A percentile compares a stretch with the other conserved stretches of the same genome.
These are phyloP conservation scores for Platismatia glauca DNA, from an alignment of 495 filamentous ascomycete genomes.

Conservation along the genomic window DNA sequence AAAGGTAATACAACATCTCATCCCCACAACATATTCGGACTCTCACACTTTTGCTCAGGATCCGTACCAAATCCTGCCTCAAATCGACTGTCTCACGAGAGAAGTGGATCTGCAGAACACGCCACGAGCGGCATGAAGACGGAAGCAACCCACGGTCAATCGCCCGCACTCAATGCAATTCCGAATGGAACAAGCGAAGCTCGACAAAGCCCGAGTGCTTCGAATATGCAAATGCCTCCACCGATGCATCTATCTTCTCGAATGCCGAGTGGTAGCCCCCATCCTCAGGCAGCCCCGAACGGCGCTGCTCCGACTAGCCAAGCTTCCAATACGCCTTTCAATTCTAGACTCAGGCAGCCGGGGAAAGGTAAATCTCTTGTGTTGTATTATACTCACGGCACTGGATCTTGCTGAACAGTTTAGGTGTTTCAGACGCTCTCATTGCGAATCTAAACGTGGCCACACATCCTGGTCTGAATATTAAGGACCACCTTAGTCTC, in stretches of 20 bases:
- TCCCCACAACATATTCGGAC: not conserved
- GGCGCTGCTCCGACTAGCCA: conserved; percentile 20
- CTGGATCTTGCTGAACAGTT: conserved; percentile 14
- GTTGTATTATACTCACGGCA: not conserved
- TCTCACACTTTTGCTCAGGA: conserved; percentile 19
- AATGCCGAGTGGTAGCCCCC: conserved; percentile 29
- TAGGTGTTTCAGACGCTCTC: conserved; percentile 48
- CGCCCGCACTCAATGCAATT: conserved; percentile 27
- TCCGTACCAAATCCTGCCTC: conserved; percentile 17
- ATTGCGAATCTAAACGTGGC: conserved; percentile 56
- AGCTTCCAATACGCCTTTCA: conserved; percentile 25
- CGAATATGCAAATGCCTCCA: conserved; percentile 29
- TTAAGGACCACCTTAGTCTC: conserved; percentile 43
- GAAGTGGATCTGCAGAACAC: conserved; percentile 26
- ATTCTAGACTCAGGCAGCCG: conserved; percentile 37
- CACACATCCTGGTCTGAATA: conserved; percentile 54
- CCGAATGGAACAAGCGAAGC: conserved; percentile 27
- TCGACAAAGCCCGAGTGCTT: conserved; percentile 24
- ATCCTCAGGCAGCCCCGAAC: conserved; percentile 25
- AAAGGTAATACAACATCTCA: conserved; percentile 12
- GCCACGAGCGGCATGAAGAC: conserved; percentile 39
- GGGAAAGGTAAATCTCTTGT: conserved; percentile 43
- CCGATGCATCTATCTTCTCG: conserved; percentile 31
- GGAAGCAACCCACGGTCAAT: conserved; percentile 34
- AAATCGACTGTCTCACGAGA: conserved; percentile 17